A percentile compares a stretch with the other conserved stretches of the same genome.
These are phyloP conservation scores for Acaromyces ingoldii DNA, from an alignment of 1,284 basidiomycete species.

Conservation along the genomic window DNA sequence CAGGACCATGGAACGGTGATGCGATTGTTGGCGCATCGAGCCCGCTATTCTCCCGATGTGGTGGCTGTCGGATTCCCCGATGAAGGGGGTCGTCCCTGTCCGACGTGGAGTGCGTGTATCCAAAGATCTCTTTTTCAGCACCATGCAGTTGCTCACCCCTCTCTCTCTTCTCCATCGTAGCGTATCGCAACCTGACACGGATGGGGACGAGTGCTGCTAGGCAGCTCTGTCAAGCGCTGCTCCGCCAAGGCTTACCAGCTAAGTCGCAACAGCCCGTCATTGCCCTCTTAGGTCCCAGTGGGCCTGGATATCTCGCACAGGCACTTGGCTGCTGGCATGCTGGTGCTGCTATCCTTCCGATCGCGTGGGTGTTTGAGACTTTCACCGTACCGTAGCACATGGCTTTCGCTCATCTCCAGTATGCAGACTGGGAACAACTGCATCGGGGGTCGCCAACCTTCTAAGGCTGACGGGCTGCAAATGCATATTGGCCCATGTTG, in stretches of 20 bases:
- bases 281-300: constrained; percentile 52
- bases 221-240: constrained; percentile 4
- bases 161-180: background rate
- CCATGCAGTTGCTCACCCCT: background rate
- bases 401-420: background rate
- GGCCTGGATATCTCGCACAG: constrained; percentile 51
- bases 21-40: constrained; percentile 50
- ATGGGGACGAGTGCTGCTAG: constrained; percentile 8
- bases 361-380: constrained; percentile 43
- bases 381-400: background rate
- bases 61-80: constrained; percentile 52
- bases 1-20: constrained; percentile 47
- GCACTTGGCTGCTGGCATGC: constrained; percentile 52
- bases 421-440: constrained; percentile 57
- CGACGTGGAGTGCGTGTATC: background rate
- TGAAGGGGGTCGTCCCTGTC: constrained; percentile 22
- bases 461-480: constrained; percentile 56
- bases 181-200: constrained; percentile 12
- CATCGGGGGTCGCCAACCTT: constrained; percentile 60
- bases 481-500: constrained; percentile 56
- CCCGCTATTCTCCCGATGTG: constrained; percentile 36
- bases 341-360: constrained; percentile 52
- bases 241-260: background rate
- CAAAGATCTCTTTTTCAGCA: no score
- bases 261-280: constrained; percentile 24